A percentile compares a stretch with the other conserved stretches of the same genome.
phyloP scores from a whole-genome alignment of 129 eudicot genomes.

The Artemisia tridentata region DNA sequence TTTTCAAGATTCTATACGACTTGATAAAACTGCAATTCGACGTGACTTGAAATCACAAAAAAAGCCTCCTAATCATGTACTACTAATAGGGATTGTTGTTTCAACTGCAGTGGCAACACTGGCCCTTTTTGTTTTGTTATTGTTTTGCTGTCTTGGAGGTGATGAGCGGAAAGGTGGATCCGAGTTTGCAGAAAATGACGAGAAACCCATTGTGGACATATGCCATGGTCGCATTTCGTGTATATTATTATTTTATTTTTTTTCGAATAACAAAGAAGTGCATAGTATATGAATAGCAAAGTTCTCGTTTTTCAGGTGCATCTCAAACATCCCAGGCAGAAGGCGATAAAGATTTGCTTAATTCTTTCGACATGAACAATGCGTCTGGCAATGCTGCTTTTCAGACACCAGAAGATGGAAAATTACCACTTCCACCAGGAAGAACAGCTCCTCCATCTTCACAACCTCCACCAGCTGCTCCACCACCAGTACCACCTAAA shows the following conservation, averaged over 20 bases:
- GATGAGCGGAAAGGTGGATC: conserved; percentile 16
- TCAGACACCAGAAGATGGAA: conserved; percentile 35
- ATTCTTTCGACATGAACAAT: conserved; percentile 21
- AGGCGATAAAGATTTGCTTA: conserved; percentile 24
- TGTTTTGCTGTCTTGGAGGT: conserved; percentile 42
- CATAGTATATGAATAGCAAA: not conserved
- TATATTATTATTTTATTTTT: not conserved
- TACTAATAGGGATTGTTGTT: conserved; percentile 33
- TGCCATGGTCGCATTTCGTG: conserved; percentile 35
- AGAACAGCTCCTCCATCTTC: conserved; percentile 40
- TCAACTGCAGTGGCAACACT: conserved; percentile 43
- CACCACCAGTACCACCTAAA: conserved; percentile 50
- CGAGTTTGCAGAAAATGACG: conserved; percentile 39
- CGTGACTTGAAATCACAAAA: conserved; percentile 21
- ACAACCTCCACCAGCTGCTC: conserved; percentile 42
- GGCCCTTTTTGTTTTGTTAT: conserved; percentile 30
- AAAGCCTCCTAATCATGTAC: conserved; percentile 24
- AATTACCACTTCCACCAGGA: conserved; percentile 75
- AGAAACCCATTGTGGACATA: conserved; percentile 44
- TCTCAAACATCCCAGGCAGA: conserved; percentile 24
- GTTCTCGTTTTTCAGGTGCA: conserved; percentile 42
- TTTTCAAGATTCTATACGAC: no score
- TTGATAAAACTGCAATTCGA: conserved; percentile 4
- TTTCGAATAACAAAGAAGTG: not conserved
- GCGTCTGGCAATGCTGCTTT: conserved; percentile 12